Evolutionary conservation across 257 asterid genomes (phyloP).

Genomic region (Rhazya stricta): DNA sequence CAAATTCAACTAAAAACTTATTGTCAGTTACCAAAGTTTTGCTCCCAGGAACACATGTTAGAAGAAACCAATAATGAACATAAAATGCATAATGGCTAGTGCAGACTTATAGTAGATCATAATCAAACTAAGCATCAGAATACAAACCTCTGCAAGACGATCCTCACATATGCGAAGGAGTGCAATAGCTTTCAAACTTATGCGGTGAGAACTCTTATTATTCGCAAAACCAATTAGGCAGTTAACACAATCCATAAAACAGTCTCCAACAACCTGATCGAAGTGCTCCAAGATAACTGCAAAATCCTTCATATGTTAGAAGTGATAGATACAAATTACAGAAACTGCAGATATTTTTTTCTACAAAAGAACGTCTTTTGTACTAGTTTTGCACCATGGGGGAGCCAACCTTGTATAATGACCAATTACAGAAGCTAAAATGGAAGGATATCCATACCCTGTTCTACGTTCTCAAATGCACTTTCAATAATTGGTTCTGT

Average conservation of each 20-base stretch:
- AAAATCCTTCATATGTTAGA: constrained; percentile 34
- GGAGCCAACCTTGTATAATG: background rate
- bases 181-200: constrained; percentile 99
- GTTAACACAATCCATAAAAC: constrained; percentile 99
- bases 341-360: background rate
- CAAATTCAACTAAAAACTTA: background rate
- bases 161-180: constrained; percentile 99
- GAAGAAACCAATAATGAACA: background rate
- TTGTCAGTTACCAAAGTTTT: background rate
- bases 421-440: constrained; percentile 15
- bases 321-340: constrained; percentile 15
- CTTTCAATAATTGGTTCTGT: constrained; percentile 86
- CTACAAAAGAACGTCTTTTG: background rate
- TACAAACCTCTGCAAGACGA: constrained; percentile 96
- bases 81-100: background rate
- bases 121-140: constrained; percentile 16
- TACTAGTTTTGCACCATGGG: background rate
- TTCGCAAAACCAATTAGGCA: constrained; percentile 98
- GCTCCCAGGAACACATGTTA: background rate
- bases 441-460: constrained; percentile 45
- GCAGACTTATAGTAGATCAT: background rate
- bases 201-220: constrained; percentile 79
- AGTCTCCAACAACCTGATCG: constrained; percentile 97
- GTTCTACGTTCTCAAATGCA: constrained; percentile 98
- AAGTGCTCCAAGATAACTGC: constrained; percentile 99